Evolutionary conservation across 805 yeast species (phyloP).

Genomic region (Nakazawaea siamensis): DNA sequence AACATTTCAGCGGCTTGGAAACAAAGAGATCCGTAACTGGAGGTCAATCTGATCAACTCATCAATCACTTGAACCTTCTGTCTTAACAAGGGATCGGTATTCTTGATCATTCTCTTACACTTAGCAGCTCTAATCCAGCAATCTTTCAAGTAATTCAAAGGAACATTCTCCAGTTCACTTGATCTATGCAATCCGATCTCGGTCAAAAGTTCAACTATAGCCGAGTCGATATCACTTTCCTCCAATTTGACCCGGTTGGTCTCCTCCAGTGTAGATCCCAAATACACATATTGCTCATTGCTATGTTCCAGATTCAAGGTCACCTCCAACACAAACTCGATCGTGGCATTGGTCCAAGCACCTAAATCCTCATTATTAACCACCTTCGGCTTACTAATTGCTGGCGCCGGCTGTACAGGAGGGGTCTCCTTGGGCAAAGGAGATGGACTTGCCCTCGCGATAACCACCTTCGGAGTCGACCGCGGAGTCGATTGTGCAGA

Average conservation of each 20-base stretch:
- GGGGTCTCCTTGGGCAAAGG: too few relatives aligned
- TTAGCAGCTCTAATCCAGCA: slow-evolving; percentile 34
- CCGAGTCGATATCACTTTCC: slow-evolving; percentile 34
- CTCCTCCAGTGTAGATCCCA: slow-evolving; percentile 20
- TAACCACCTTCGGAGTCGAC: too few relatives aligned
- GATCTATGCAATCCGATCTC: slow-evolving; percentile 37
- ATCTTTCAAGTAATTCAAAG: slow-evolving; percentile 38
- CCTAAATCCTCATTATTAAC: slow-evolving; percentile 19
- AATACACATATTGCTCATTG: slow-evolving; percentile 11
- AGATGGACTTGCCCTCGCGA: too few relatives aligned
- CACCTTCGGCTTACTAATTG: too few relatives aligned
- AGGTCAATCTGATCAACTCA: slow-evolving; percentile 38
- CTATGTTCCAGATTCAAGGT: slow-evolving; percentile 18
- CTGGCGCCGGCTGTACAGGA: too few relatives aligned
- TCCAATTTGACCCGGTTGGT: slow-evolving; percentile 14
- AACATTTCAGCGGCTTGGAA: slow-evolving; percentile 66
- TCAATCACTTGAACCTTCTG: slow-evolving; percentile 32
- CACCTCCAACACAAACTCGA: slow-evolving; percentile 29
- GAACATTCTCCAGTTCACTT: slow-evolving; percentile 14
- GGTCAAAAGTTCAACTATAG: slow-evolving; percentile 47
- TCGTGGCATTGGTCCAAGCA: slow-evolving; percentile 32
- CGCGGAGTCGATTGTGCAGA: too few relatives aligned
- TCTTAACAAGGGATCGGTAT: slow-evolving; percentile 29
- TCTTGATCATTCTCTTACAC: slow-evolving; percentile 32
- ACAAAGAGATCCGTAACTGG: slow-evolving; percentile 59